A percentile compares a stretch with the other conserved stretches of the same genome.
phyloP scores from a whole-genome alignment of 257 asterid species.

The Oldenlandia corymbosa region DNA sequence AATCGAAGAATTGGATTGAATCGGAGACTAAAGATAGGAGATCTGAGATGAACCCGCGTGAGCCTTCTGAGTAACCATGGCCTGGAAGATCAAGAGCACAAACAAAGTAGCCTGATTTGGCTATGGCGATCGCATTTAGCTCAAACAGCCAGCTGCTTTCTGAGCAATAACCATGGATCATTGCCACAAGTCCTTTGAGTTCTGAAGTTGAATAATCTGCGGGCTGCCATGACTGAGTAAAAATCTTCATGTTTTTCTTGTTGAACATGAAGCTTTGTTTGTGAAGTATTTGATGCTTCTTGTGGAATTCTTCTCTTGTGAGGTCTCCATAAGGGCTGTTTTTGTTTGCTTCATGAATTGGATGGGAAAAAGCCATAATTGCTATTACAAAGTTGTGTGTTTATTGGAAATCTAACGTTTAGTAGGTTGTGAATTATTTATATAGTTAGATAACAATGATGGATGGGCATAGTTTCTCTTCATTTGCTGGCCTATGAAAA shows the following conservation, averaged over 20 bases:
- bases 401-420: too few species aligned
- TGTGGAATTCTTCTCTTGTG: too few species aligned
- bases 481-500: too few species aligned
- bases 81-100: too few species aligned
- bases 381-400: too few species aligned
- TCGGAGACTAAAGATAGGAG: slow-evolving; percentile 43
- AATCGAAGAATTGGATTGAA: slow-evolving; percentile 47
- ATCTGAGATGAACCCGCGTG: slow-evolving; percentile 46
- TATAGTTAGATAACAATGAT: too few species aligned
- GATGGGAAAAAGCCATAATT: too few species aligned
- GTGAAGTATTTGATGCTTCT: slow-evolving; percentile 50
- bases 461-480: too few species aligned
- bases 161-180: slow-evolving; percentile 74
- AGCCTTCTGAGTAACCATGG: slow-evolving; percentile 67
- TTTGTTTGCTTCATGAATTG: too few species aligned
- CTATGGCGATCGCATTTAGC: slow-evolving; percentile 67
- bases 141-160: slow-evolving; percentile 78
- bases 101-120: slow-evolving; percentile 59
- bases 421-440: too few species aligned
- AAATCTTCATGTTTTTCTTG: slow-evolving; percentile 40
- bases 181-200: slow-evolving; percentile 48
- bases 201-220: slow-evolving; percentile 5
- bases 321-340: too few species aligned
- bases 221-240: slow-evolving; percentile 73
- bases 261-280: slow-evolving; percentile 50